phyloP scores from a whole-genome alignment of 148 eudicot genomes.

The Camellia japonica region DNA sequence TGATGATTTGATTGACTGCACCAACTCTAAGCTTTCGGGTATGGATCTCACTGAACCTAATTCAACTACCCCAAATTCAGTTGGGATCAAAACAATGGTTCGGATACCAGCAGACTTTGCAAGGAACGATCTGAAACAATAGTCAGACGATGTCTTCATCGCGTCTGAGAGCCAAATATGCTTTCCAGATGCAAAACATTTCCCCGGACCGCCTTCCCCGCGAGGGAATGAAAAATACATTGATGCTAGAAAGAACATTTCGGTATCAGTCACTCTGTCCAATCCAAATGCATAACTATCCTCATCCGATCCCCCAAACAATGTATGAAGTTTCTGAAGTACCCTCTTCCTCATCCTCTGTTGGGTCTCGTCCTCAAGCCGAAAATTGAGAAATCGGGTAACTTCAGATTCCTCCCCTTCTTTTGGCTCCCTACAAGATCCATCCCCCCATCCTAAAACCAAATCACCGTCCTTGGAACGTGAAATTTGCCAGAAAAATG shows the following conservation, averaged over 20 bases:
- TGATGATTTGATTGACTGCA: constrained; percentile 45
- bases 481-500: constrained; percentile 86
- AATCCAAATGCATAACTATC: constrained; percentile 67
- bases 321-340: constrained; percentile 63
- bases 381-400: constrained; percentile 31
- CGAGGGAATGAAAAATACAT: constrained; percentile 83
- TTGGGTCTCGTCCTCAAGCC: constrained; percentile 64
- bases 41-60: constrained; percentile 72
- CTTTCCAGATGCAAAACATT: constrained; percentile 58
- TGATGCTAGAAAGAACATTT: constrained; percentile 84
- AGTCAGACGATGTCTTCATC: constrained; percentile 47
- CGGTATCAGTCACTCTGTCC: constrained; percentile 82
- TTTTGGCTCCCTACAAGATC: constrained; percentile 84
- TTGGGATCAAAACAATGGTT: constrained; percentile 78
- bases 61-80: constrained; percentile 77
- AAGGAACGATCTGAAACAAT: constrained; percentile 67
- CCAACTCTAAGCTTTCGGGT: constrained; percentile 45
- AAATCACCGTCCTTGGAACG: constrained; percentile 69
- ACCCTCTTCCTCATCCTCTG: constrained; percentile 83
- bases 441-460: constrained; percentile 95
- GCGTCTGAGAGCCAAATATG: constrained; percentile 62
- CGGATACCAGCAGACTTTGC: constrained; percentile 77
- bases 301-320: constrained; percentile 77
- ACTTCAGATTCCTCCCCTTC: constrained; percentile 65
- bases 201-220: constrained; percentile 77